Conservation (phyloP, 23 red algal genomes). For the Rhodosorus marinus region DNA sequence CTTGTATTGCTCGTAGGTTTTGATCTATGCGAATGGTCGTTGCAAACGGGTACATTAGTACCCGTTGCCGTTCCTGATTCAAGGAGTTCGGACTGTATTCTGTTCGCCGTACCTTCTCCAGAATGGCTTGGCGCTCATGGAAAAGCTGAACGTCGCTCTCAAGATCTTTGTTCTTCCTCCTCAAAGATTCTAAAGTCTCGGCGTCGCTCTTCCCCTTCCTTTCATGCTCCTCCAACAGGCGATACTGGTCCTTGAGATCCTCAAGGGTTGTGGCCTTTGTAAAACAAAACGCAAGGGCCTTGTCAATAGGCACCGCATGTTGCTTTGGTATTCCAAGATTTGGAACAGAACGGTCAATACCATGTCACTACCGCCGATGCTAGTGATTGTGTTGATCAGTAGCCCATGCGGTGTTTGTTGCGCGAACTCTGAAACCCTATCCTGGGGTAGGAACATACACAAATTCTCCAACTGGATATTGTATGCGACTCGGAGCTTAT, state of each 20-base stretch:
- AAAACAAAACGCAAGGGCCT: too few relatives aligned
- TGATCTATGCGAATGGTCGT: too few relatives aligned
- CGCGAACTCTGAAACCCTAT: conserved; percentile 69
- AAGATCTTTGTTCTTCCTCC: conserved; percentile 25
- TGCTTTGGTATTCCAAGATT: too few relatives aligned
- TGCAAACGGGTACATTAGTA: too few relatives aligned
- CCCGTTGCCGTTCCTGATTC: too few relatives aligned
- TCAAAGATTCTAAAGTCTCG: conserved; percentile 13
- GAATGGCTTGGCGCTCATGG: too few relatives aligned
- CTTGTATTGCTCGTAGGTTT: conserved; percentile 18
- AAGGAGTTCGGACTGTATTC: conserved; percentile 8
- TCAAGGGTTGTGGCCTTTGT: conserved; percentile 7
- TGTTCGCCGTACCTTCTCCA: conserved; percentile 20
- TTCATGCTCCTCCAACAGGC: conserved; percentile 1
- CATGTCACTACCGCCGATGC: conserved; percentile 35
- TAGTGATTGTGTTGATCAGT: conserved; percentile 31
- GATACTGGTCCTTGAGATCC: conserved; percentile 15
- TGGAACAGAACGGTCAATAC: too few relatives aligned
- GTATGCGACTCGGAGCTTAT: conserved; percentile 20
- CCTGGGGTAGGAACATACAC: conserved; percentile 91
- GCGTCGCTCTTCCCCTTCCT: conserved; percentile 4
- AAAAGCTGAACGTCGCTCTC: conserved; percentile 44
- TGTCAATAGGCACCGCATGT: too few relatives aligned
- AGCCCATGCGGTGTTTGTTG: conserved; percentile 41
- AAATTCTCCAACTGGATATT: conserved; percentile 97